Base-by-base conservation (phyloP, 257 asterid genomes). In the Jasminum sambac region DNA sequence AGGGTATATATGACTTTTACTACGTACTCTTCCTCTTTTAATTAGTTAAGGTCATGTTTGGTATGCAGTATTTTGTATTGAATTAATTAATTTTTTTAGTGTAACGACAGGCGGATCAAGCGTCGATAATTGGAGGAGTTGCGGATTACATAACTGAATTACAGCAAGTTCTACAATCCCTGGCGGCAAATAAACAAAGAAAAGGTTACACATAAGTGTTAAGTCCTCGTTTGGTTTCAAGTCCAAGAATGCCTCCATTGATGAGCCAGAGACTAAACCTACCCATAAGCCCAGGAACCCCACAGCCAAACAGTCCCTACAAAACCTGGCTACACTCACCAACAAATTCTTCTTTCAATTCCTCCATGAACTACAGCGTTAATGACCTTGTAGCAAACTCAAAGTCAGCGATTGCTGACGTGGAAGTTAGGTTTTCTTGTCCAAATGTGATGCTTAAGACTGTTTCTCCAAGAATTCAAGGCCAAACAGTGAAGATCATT, bases 41-140 rank as follows among this genome's bases (percentile, higher is more conserved):
- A 5, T 66, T 17, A 4, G 5, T 14, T 5, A 12, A 68, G 24
- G 25, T 11, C 43, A 48, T 4, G 24, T 48, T 48, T 16, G 58
- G 58, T 11, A 11, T 43, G 3, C 14, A 13, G 52, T 11, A 13
- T 43, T 43, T n/a, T 11, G 12, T 43, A 43, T 6, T 1, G 0
- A 6, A 39, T 8, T 39, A 0, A 39, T 10, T 39, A 37, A 1
- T 5, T 10, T 0, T 1, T 11, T 9, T 43, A 9, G 13, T 3
- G 14, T 8, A 2, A 43, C 14, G 6, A 5, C 68, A 93, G 98
- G 95, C 96, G 8, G 98, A 93, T 80, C 98, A 93, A 84, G 98
- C 98, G 11, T 93, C 98, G 30, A 90, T 93, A 64, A 90, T 93
- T 23, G 98, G 95, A 1, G 98, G 97, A 61, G 98, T 93, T 13